Percentiles rank a stretch among this genome's conserved stretches.
Evolutionary conservation across 2,329 filamentous ascomycete genomes (phyloP).

Genomic region (Fusarium drepaniforme): DNA sequence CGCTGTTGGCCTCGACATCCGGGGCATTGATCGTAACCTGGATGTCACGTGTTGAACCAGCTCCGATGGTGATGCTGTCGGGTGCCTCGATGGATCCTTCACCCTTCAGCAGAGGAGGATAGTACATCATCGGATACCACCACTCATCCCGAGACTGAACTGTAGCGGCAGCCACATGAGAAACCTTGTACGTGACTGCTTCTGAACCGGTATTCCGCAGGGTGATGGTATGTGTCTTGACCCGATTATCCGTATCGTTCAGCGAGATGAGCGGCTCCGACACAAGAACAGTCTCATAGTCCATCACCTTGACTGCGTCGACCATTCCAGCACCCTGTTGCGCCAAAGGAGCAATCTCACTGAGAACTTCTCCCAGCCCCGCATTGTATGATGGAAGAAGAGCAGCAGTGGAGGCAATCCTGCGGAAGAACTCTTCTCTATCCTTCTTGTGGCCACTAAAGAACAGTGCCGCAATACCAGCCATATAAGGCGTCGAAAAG

Average conservation of each 20-base stretch:
- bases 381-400: neutral
- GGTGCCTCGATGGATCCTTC: neutral
- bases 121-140: conserved; percentile 26
- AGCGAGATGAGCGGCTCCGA: neutral
- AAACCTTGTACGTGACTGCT: neutral
- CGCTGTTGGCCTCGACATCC: conserved; percentile 12
- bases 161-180: conserved; percentile 23
- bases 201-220: neutral
- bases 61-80: neutral
- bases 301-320: neutral
- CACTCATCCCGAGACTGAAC: conserved; percentile 14
- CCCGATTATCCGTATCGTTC: neutral
- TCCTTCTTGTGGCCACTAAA: conserved; percentile 5
- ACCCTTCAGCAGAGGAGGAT: conserved; percentile 14
- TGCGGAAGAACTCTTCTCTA: neutral
- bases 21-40: neutral
- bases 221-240: neutral
- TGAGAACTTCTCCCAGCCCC: neutral
- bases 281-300: neutral
- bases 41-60: neutral
- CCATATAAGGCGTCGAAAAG: conserved; percentile 35
- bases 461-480: conserved; percentile 38
- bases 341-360: neutral
- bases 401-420: neutral
- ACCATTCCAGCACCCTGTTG: neutral